Percentiles rank a stretch among this genome's conserved stretches.
Evolutionary conservation across 306 rosid genomes (phyloP).

Genomic region (Quercus variabilis): DNA sequence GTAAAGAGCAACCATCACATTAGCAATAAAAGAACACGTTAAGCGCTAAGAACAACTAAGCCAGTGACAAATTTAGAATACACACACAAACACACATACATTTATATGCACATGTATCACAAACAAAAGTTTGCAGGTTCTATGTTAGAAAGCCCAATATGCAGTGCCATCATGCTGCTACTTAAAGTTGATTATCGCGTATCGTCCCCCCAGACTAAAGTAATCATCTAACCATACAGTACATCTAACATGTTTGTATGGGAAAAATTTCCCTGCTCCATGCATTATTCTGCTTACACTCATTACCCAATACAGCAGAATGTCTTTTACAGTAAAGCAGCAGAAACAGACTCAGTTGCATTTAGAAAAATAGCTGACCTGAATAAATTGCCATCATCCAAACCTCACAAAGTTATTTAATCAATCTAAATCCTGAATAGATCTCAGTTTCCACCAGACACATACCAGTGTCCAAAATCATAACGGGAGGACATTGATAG

Average conservation of each 20-base stretch:
- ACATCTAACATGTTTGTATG: slow-evolving; percentile 8
- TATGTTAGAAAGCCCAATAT: not conserved
- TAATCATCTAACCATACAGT: slow-evolving; percentile 7
- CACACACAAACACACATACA: too few relatives aligned
- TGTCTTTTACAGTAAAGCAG: not conserved
- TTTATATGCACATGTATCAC: too few relatives aligned
- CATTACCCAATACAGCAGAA: not conserved
- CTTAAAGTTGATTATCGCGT: not conserved
- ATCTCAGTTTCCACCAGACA: slow-evolving; percentile 11
- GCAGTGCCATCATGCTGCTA: not conserved
- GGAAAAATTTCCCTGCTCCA: not conserved
- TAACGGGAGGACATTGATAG: not conserved
- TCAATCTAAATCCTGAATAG: not conserved
- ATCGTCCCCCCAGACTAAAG: not conserved
- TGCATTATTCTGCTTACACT: slow-evolving; percentile 3
- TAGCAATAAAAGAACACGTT: not conserved
- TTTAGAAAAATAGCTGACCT: slow-evolving; percentile 2
- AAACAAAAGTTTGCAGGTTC: too few relatives aligned
- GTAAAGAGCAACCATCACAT: slow-evolving; percentile 3
- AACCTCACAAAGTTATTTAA: slow-evolving; percentile 2
- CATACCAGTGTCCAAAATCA: slow-evolving; percentile 4
- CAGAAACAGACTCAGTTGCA: not conserved
- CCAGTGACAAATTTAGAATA: not conserved
- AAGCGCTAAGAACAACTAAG: not conserved
- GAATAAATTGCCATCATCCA: not conserved